Evolutionary conservation across 2,329 filamentous ascomycete species (phyloP).

Genomic region (Nemania bipapillata): DNA sequence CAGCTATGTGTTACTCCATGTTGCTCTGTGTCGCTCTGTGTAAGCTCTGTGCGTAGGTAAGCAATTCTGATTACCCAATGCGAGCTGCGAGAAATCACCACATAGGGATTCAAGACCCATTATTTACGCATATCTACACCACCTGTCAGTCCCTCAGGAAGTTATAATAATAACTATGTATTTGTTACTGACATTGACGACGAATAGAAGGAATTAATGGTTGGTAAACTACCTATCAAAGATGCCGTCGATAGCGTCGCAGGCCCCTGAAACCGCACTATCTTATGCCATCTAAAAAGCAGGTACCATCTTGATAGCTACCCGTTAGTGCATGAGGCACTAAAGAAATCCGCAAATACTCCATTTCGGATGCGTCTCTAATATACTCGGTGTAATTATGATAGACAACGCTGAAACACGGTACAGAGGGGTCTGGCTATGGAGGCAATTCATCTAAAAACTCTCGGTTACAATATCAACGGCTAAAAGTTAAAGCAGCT

Average conservation of each 20-base stretch:
- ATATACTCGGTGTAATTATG: too few relatives aligned
- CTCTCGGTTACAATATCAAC: too few relatives aligned
- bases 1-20: not conserved
- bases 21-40: not conserved
- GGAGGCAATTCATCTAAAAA: too few relatives aligned
- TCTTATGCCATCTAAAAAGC: not conserved
- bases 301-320: not conserved
- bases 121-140: not conserved
- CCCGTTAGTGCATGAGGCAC: too few relatives aligned
- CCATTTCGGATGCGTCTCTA: too few relatives aligned
- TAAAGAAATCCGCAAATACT: too few relatives aligned
- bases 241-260: not conserved
- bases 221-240: not conserved
- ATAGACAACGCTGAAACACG: too few relatives aligned
- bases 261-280: conserved; percentile 9
- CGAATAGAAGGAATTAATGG: not conserved
- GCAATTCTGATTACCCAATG: not conserved
- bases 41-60: not conserved
- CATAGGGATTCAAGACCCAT: not conserved
- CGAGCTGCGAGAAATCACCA: not conserved
- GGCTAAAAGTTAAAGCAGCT: too few relatives aligned
- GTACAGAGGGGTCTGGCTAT: too few relatives aligned
- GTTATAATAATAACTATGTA: not conserved
- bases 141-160: not conserved
- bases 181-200: not conserved